Evolutionary conservation across 2,329 filamentous ascomycete genomes (phyloP).

Genomic region (Phialophora verrucosa): DNA sequence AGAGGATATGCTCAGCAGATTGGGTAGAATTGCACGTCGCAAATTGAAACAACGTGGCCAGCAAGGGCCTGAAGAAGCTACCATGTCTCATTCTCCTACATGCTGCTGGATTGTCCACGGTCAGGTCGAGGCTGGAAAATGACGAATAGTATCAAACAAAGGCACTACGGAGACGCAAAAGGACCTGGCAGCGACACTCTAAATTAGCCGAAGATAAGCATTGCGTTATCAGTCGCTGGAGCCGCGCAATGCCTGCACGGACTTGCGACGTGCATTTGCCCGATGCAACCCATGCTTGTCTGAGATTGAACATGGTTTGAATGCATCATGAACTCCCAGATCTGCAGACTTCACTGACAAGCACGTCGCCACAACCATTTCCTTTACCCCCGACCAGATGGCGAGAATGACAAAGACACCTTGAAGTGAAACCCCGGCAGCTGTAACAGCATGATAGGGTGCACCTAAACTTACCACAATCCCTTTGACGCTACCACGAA

Average conservation of each 20-base stretch:
- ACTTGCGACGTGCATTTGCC: neutral
- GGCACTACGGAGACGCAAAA: neutral
- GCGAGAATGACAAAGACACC: constrained; percentile 8
- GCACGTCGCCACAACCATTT: neutral
- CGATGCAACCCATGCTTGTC: constrained; percentile 23
- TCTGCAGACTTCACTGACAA: neutral
- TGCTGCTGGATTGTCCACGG: constrained; percentile 2
- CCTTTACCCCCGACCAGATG: constrained; percentile 20
- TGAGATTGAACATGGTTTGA: constrained; percentile 11
- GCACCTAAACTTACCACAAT: constrained; percentile 14
- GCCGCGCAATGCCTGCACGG: constrained; percentile 11
- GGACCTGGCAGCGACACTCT: neutral
- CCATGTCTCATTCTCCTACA: constrained; percentile 23
- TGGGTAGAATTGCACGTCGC: neutral
- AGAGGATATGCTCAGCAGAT: constrained; percentile 18
- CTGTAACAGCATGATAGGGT: constrained; percentile 17
- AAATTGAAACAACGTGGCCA: constrained; percentile 6
- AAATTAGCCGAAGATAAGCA: constrained; percentile 9
- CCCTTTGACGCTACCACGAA: constrained; percentile 22
- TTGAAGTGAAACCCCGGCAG: constrained; percentile 16
- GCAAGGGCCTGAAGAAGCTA: neutral
- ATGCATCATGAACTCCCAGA: constrained; percentile 7
- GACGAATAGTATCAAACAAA: neutral
- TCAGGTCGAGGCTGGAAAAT: neutral
- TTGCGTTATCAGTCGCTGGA: constrained; percentile 24